These are phyloP conservation scores for Ascochyta rabiei DNA, from an alignment of 2,329 filamentous ascomycete species.

Conservation along the genomic window DNA sequence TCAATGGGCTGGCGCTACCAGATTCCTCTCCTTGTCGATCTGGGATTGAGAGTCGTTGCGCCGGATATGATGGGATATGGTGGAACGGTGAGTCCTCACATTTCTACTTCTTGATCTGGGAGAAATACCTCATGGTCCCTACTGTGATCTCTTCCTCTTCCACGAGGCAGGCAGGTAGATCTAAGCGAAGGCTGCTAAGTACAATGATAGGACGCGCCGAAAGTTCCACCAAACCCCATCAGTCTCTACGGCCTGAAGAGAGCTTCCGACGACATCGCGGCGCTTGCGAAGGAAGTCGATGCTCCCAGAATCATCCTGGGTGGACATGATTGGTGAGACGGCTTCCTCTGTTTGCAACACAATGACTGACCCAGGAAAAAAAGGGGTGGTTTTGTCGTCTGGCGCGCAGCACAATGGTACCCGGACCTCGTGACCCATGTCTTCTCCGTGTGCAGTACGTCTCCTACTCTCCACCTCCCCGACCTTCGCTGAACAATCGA, in stretches of 20 bases:
- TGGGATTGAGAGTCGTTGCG: conserved; percentile 79
- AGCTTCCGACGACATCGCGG: conserved; percentile 73
- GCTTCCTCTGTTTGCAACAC: neutral
- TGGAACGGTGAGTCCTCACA: conserved; percentile 61
- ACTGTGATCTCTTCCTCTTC: neutral
- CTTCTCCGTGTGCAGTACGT: conserved; percentile 72
- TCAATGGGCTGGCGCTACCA: conserved; percentile 89
- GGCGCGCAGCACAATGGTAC: conserved; percentile 71
- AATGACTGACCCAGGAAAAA: conserved; percentile 8
- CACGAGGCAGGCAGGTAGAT: neutral
- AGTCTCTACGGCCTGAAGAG: conserved; percentile 73
- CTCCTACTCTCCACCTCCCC: neutral
- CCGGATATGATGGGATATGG: conserved; percentile 90
- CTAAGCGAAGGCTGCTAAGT: conserved; percentile 17
- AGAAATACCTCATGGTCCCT: neutral
- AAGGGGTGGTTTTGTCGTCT: conserved; percentile 77
- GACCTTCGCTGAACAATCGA: neutral
- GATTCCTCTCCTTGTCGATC: conserved; percentile 74
- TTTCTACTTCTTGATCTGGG: neutral
- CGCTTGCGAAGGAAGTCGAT: conserved; percentile 66
- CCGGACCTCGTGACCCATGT: conserved; percentile 74
- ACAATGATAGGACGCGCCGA: conserved; percentile 46
- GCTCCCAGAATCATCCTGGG: conserved; percentile 74
- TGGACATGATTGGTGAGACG: conserved; percentile 78
- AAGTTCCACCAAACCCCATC: conserved; percentile 65